Conservation (phyloP, 2,329 filamentous ascomycete genomes). For the Alternaria gaisen region DNA sequence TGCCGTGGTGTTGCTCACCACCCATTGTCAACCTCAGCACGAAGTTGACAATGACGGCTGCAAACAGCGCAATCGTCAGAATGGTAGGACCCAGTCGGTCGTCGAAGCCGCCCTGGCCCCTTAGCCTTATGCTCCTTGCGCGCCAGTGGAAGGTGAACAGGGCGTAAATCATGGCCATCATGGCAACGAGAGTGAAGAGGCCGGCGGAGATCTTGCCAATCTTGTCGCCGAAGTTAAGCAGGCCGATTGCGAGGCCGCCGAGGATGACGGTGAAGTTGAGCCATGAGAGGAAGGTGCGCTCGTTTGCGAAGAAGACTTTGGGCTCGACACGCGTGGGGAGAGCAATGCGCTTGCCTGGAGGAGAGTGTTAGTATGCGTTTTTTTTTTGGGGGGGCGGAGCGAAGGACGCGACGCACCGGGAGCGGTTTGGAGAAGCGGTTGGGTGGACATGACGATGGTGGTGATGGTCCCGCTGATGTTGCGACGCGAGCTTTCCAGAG, state of each 20-base stretch:
- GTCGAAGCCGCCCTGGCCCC: conserved; percentile 95
- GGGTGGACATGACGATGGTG: conserved; percentile 79
- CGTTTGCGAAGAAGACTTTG: conserved; percentile 99
- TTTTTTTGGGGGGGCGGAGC: not conserved
- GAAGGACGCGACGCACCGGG: conserved; percentile 69
- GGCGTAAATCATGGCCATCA: conserved; percentile 95
- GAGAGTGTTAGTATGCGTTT: conserved; percentile 10
- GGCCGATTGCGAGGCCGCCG: conserved; percentile 92
- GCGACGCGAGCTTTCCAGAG: conserved; percentile 19
- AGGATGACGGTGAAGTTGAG: conserved; percentile 99
- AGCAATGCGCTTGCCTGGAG: conserved; percentile 92
- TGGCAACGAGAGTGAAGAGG: conserved; percentile 91
- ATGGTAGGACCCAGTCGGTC: conserved; percentile 94
- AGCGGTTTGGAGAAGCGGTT: conserved; percentile 93
- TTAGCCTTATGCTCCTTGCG: conserved; percentile 87
- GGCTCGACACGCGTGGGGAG: conserved; percentile 97
- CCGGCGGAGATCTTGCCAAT: conserved; percentile 93
- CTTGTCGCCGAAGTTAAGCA: conserved; percentile 96
- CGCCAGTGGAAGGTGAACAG: conserved; percentile 97
- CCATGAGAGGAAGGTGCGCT: conserved; percentile 98
- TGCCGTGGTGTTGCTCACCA: conserved; percentile 19
- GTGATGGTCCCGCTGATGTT: conserved; percentile 22
- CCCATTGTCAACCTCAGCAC: conserved; percentile 64
- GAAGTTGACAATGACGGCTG: conserved; percentile 96
- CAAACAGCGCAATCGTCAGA: conserved; percentile 82